phyloP scores from a whole-genome alignment of 73 alveolate genomes.

The Paramecium biaurelia region DNA sequence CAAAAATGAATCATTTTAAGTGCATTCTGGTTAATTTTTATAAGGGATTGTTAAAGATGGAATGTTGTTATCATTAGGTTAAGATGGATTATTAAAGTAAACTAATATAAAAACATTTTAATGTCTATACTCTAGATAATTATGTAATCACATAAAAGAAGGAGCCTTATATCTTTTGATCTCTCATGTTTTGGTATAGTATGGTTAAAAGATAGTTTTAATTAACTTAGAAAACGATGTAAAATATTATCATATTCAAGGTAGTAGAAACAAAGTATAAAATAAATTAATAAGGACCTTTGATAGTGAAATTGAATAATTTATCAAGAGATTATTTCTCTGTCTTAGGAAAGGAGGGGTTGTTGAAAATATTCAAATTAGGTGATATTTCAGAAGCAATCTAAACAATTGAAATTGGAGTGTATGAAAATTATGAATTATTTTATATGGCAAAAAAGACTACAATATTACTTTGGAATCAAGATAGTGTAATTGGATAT shows the following conservation, averaged over 20 bases:
- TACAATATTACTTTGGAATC: not conserved
- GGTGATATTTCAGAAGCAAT: not conserved
- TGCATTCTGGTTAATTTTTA: not conserved
- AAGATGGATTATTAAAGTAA: conserved; percentile 7
- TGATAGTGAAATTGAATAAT: not conserved
- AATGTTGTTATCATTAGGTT: not conserved
- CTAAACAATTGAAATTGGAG: not conserved
- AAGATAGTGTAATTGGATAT: not conserved
- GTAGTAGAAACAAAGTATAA: not conserved
- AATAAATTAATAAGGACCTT: conserved; percentile 6
- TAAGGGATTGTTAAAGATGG: not conserved
- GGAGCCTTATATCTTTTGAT: not conserved
- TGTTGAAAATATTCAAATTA: not conserved
- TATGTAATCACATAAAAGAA: not conserved
- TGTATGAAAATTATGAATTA: not conserved
- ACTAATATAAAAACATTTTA: not conserved
- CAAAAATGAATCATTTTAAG: not conserved
- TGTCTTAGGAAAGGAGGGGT: not conserved
- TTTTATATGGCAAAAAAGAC: not conserved
- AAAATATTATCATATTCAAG: not conserved
- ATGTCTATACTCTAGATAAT: not conserved
- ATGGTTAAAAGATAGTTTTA: not conserved
- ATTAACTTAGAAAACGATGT: conserved; percentile 16
- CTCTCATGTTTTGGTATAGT: not conserved
- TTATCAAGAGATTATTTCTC: not conserved